phyloP scores from a whole-genome alignment of 345 rosid genomes.

The Eucalyptus pauciflora region DNA sequence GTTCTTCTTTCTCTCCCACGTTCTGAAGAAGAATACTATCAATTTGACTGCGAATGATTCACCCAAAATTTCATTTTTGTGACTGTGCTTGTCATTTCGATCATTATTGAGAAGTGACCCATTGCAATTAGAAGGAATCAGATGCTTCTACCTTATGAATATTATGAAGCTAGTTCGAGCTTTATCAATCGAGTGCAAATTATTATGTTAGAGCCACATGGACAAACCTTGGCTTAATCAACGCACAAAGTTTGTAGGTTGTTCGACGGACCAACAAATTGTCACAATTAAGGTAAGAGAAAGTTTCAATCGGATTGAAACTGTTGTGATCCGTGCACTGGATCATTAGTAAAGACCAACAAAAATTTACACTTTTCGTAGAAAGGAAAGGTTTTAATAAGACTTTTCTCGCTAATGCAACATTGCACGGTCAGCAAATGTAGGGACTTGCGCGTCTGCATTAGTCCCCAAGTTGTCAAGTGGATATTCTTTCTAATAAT shows the following conservation, averaged over 20 bases:
- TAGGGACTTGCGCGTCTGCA: not conserved
- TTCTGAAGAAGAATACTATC: too few relatives aligned
- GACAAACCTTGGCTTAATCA: not conserved
- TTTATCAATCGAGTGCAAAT: not conserved
- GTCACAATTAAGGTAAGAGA: not conserved
- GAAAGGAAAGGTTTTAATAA: too few relatives aligned
- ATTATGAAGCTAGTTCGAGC: not conserved
- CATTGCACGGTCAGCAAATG: not conserved
- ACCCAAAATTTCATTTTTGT: too few relatives aligned
- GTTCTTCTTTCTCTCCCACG: too few relatives aligned
- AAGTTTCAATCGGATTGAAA: not conserved
- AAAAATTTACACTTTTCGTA: not conserved
- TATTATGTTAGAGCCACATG: not conserved
- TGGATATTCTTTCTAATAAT: too few relatives aligned
- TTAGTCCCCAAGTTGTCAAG: too few relatives aligned
- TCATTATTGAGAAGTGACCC: too few relatives aligned
- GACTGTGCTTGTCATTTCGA: too few relatives aligned
- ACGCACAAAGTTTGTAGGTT: not conserved
- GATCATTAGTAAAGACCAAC: not conserved
- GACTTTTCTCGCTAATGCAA: not conserved
- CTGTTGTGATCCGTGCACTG: not conserved
- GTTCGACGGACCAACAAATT: not conserved
- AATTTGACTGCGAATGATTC: too few relatives aligned
- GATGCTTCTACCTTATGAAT: too few relatives aligned
- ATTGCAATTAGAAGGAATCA: too few relatives aligned